Percentiles rank a stretch among this genome's conserved stretches.
Evolutionary conservation across 345 rosid species (phyloP).

Genomic region (Excoecaria cochinchinensis): DNA sequence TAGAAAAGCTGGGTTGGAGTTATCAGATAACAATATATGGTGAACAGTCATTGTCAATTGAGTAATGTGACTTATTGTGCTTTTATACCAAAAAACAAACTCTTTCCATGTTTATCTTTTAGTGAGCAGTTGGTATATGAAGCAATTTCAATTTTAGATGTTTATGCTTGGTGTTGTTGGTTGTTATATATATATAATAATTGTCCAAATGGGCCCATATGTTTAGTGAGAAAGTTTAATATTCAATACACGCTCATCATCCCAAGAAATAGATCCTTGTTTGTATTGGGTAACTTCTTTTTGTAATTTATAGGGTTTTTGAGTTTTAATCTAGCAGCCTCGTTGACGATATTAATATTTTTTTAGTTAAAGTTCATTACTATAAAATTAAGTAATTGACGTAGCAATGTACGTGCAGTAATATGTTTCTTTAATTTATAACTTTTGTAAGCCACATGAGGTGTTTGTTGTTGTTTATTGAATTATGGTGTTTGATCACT

Average conservation of each 20-base stretch:
- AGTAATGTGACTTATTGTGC: neutral
- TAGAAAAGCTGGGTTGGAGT: neutral
- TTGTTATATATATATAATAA: neutral
- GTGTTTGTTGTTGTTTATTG: too few species aligned
- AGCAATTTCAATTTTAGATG: slow-evolving; percentile 6
- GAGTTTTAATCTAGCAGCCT: too few species aligned
- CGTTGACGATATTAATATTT: too few species aligned
- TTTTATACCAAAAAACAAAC: neutral
- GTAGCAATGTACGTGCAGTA: too few species aligned
- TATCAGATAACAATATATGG: neutral
- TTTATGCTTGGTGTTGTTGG: neutral
- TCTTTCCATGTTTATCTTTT: neutral
- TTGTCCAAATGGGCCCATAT: neutral
- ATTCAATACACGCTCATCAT: neutral
- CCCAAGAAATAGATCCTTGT: neutral
- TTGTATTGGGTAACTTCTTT: too few species aligned
- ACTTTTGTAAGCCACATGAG: too few species aligned
- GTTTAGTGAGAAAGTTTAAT: neutral
- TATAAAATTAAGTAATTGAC: too few species aligned
- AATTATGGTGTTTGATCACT: too few species aligned
- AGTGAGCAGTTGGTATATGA: neutral
- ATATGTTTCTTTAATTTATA: too few species aligned
- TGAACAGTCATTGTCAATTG: slow-evolving; percentile 5
- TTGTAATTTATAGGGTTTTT: too few species aligned
- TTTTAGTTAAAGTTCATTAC: too few species aligned